Conservation (phyloP, 768 basidiomycete species). For the Podaxis pistillaris region DNA sequence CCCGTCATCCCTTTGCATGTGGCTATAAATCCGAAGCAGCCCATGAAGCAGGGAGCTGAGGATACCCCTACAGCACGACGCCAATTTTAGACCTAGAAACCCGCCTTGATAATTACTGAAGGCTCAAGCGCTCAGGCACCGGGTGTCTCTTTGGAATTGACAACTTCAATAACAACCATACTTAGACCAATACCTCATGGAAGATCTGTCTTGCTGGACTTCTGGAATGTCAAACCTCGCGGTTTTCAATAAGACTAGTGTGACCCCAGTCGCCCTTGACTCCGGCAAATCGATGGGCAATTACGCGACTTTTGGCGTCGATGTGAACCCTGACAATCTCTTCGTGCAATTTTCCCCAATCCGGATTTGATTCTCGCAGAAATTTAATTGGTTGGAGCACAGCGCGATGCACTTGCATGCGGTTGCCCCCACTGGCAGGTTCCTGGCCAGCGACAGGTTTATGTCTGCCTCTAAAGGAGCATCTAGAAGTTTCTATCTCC, state of each 20-base stretch:
- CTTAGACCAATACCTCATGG: not conserved
- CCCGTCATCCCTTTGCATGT: not conserved
- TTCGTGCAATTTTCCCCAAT: not conserved
- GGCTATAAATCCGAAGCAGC: not conserved
- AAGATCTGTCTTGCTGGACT: not conserved
- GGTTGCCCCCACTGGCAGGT: not conserved
- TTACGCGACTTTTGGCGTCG: not conserved
- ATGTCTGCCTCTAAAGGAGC: not conserved
- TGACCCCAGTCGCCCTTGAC: not conserved
- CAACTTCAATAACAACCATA: not conserved
- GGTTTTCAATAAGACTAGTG: not conserved
- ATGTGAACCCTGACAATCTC: not conserved
- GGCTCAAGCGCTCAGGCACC: not conserved
- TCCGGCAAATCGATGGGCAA: not conserved
- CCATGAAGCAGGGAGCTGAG: no score
- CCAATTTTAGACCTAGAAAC: not conserved
- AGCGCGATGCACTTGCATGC: not conserved
- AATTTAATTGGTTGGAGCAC: not conserved
- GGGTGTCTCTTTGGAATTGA: not conserved
- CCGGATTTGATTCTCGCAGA: not conserved
- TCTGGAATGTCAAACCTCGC: not conserved
- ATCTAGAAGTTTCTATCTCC: conserved; percentile 1
- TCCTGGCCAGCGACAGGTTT: not conserved
- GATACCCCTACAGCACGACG: not conserved
- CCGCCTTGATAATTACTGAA: not conserved